These are phyloP conservation scores for Backusella morwellensis DNA, from an alignment of 192 early-diverging fungal genomes.

Conservation along the genomic window DNA sequence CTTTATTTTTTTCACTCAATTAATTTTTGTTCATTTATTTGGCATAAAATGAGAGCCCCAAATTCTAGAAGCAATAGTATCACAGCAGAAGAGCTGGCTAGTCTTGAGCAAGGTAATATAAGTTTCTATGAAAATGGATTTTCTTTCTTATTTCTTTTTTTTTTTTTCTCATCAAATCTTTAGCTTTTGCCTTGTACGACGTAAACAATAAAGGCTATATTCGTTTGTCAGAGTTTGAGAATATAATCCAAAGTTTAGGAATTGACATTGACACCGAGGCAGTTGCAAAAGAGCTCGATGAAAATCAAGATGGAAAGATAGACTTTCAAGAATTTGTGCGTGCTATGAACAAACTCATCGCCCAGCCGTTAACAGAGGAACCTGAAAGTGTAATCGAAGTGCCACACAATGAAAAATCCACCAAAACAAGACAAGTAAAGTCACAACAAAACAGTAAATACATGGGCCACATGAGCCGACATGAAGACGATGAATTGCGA, in stretches of 20 bases:
- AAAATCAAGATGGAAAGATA: slow-evolving; percentile 11
- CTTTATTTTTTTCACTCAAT: neutral
- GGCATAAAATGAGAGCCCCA: neutral
- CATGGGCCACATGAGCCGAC: neutral
- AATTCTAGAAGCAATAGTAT: neutral
- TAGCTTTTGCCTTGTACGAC: slow-evolving; percentile 18
- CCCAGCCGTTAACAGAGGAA: neutral
- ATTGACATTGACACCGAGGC: neutral
- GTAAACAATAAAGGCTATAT: neutral
- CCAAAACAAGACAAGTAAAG: neutral
- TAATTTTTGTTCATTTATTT: neutral
- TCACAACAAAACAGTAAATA: neutral
- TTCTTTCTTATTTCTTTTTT: neutral
- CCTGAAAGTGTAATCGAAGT: neutral
- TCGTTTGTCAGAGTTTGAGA: slow-evolving; percentile 8
- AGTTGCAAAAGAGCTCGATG: neutral
- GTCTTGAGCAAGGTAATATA: slow-evolving; percentile 6
- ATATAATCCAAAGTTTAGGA: neutral
- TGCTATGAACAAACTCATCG: slow-evolving; percentile 11
- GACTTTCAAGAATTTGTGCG: slow-evolving; percentile 22
- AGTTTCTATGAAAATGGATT: neutral
- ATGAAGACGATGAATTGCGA: slow-evolving; percentile 22
- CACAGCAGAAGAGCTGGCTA: slow-evolving; percentile 1
- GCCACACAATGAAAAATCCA: neutral
- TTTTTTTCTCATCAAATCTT: neutral